Base-by-base conservation (phyloP, 768 basidiomycete genomes). In the Mycena kentingensis region DNA sequence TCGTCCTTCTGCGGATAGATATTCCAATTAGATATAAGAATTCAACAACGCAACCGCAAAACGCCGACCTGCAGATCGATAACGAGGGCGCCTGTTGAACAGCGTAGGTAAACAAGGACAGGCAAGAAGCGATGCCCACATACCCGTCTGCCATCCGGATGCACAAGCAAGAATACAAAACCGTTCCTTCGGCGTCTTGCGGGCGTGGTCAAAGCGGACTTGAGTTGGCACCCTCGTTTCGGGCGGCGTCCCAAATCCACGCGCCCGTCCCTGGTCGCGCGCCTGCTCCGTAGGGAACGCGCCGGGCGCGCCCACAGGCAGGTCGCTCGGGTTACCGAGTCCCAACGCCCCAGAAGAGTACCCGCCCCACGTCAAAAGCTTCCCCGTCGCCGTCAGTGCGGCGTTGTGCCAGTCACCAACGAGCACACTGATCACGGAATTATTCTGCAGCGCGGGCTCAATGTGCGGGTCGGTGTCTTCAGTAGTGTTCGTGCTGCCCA, bases 381-480 rank as follows among this genome's bases (percentile, higher is more conserved):
- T 79, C 15, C 95, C 96, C 21, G 76, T 68, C 32, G 80, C 75
- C 3, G 92, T 95, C 61, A 97, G 73, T 1, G 96, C 95, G 29
- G 84, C 90, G 64, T 78, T 84, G 72, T 98, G 96, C 67, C 95
- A 97, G 69, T 98, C 96, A 5, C 96, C 96, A 45, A 93, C 78
- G 13, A 87, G 86, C 49, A 96, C 84, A 45, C 91, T 90, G 54
- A 98, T 95, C 48, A 98, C 82, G 31, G 78, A 75, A 58, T 73
- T 80, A 60, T 88, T 79, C 62, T 97, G 93, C 25, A 98, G 73
- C 28, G 77, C 81, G 1, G 88, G 85, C 4, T 90, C 75, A 52
- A 93, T 73, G 28, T 73, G 76, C n/a, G 88, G 90, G 51, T 64
- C 61, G 15, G 71, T 73, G 19, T 69, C 67, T 12, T 71, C 51